Conservation (phyloP, 192 early-diverging fungal species). For the Mortierella hygrophila region DNA sequence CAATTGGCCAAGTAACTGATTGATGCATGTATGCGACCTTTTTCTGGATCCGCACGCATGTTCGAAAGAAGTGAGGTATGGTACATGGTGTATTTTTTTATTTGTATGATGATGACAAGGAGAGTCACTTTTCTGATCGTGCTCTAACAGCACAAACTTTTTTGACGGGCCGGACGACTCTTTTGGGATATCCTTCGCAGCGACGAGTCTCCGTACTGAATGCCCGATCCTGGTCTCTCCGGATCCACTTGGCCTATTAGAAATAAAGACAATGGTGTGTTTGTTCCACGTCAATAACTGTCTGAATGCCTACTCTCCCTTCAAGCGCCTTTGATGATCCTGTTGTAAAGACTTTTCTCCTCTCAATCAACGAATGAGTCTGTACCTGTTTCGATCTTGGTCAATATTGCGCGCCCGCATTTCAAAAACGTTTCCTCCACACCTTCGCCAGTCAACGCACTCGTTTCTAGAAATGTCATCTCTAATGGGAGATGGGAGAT, state of each 20-base stretch:
- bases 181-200: constrained; percentile 65
- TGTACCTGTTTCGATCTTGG: constrained; percentile 65
- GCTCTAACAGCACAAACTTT: constrained; percentile 58
- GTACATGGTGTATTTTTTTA: background rate
- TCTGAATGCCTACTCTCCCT: too few relatives aligned
- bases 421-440: constrained; percentile 70
- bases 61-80: too few relatives aligned
- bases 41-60: too few relatives aligned
- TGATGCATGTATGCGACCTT: too few relatives aligned
- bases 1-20: too few relatives aligned
- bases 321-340: background rate
- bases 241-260: constrained; percentile 64
- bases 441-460: constrained; percentile 69
- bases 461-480: constrained; percentile 71
- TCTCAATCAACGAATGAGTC: background rate
- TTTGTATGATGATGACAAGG: background rate
- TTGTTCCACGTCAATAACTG: too few relatives aligned
- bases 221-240: constrained; percentile 64
- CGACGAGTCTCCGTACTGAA: constrained; percentile 67
- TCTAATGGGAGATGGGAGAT: constrained; percentile 47
- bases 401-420: constrained; percentile 64
- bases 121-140: background rate
- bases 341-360: background rate
- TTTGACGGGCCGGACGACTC: constrained; percentile 58
- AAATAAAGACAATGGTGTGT: background rate